Conservation (phyloP, 805 yeast species). For the Saturnispora bothae region DNA sequence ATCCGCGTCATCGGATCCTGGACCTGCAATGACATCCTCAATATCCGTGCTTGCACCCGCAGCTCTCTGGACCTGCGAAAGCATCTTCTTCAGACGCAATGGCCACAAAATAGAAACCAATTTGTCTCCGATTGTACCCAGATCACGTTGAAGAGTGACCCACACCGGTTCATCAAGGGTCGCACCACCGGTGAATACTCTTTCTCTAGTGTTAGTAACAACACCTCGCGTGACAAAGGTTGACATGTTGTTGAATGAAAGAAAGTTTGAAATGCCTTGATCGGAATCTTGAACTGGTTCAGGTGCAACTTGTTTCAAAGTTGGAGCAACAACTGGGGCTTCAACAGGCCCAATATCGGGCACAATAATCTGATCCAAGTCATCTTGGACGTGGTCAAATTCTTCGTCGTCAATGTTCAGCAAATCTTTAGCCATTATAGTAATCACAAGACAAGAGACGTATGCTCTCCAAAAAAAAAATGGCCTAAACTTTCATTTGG, state of each 20-base stretch:
- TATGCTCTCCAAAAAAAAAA: not conserved
- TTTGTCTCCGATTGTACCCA: conserved; percentile 26
- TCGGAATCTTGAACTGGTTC: conserved; percentile 5
- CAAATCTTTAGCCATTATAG: not conserved
- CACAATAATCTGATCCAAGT: conserved; percentile 26
- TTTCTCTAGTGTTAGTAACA: conserved; percentile 27
- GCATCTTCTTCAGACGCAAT: conserved; percentile 23
- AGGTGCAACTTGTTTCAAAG: conserved; percentile 3
- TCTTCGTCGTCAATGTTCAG: not conserved
- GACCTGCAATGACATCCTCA: conserved; percentile 18
- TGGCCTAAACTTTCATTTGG: not conserved
- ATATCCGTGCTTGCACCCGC: conserved; percentile 12
- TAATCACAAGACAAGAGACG: not conserved
- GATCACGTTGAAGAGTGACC: conserved; percentile 32
- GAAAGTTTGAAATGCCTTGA: no score
- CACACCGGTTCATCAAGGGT: conserved; percentile 48
- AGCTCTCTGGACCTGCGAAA: conserved; percentile 17
- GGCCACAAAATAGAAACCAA: conserved; percentile 30
- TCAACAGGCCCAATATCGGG: conserved; percentile 20
- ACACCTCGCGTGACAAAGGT: conserved; percentile 27
- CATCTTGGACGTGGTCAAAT: conserved; percentile 15
- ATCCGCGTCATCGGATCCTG: conserved; percentile 14
- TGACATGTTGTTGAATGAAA: conserved; percentile 25
- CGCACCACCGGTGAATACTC: conserved; percentile 47
- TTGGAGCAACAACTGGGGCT: no score